These are phyloP conservation scores for Pseudogymnoascus sp. DNA, from an alignment of 2,329 filamentous ascomycete species.

Conservation along the genomic window DNA sequence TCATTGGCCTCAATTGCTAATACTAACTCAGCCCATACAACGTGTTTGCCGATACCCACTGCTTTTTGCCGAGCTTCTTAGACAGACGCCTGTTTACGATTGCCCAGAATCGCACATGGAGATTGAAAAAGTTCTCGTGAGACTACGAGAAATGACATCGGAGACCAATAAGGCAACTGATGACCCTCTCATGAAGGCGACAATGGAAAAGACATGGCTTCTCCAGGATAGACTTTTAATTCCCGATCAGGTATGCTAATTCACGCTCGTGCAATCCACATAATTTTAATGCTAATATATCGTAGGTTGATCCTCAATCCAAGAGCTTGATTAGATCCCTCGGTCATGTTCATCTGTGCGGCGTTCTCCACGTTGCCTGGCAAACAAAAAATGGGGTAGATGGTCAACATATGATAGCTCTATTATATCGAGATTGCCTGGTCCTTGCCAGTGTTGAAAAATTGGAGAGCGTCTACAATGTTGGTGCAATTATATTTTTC, in stretches of 20 bases:
- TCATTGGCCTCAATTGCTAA: background rate
- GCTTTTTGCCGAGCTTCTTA: slow-evolving; percentile 75
- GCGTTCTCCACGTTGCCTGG: slow-evolving; percentile 76
- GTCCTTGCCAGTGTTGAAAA: slow-evolving; percentile 65
- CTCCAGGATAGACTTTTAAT: slow-evolving; percentile 77
- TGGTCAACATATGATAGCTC: slow-evolving; percentile 76
- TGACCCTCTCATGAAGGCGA: slow-evolving; percentile 60
- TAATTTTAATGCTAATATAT: background rate
- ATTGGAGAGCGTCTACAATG: slow-evolving; percentile 60
- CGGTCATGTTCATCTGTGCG: slow-evolving; percentile 74
- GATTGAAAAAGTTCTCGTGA: slow-evolving; percentile 64
- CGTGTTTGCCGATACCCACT: slow-evolving; percentile 86
- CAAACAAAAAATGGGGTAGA: slow-evolving; percentile 60
- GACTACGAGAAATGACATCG: slow-evolving; percentile 65
- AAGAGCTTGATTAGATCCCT: slow-evolving; percentile 68
- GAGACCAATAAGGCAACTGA: slow-evolving; percentile 82
- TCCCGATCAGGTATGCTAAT: slow-evolving; percentile 54
- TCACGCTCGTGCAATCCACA: background rate
- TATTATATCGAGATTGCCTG: slow-evolving; percentile 75
- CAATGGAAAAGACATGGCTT: slow-evolving; percentile 75
- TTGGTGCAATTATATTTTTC: slow-evolving; percentile 68
- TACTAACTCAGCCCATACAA: slow-evolving; percentile 68
- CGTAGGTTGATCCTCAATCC: slow-evolving; percentile 42
- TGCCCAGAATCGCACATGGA: slow-evolving; percentile 77
- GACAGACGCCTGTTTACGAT: slow-evolving; percentile 74